Evolutionary conservation across 495 filamentous ascomycete genomes (phyloP).

Genomic region (Alectoria sarmentosa): DNA sequence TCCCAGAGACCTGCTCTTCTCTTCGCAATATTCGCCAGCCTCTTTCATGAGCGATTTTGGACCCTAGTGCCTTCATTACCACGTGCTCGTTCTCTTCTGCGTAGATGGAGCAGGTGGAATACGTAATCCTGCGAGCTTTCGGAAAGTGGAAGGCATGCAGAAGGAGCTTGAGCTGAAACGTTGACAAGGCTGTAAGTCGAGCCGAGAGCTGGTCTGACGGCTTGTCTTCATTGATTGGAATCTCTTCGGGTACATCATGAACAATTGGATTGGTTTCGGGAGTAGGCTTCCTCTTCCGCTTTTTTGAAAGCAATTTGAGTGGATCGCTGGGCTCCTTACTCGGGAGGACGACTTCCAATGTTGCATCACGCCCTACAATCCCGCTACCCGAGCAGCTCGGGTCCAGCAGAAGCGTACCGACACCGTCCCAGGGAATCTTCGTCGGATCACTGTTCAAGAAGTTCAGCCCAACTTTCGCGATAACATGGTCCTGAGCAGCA

Average conservation of each 20-base stretch:
- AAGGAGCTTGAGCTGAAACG: constrained; percentile 70
- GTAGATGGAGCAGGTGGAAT: constrained; percentile 89
- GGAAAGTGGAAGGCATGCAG: constrained; percentile 81
- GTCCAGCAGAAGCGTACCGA: constrained; percentile 75
- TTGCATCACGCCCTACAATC: constrained; percentile 80
- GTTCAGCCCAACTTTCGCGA: constrained; percentile 63
- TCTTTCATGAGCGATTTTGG: constrained; percentile 52
- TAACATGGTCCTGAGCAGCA: constrained; percentile 56
- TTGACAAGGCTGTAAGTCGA: constrained; percentile 63
- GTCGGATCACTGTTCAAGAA: constrained; percentile 68
- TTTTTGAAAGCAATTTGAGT: constrained; percentile 27
- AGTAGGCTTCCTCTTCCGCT: constrained; percentile 31
- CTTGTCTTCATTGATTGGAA: neutral
- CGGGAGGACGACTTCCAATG: constrained; percentile 27
- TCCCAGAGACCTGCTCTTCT: constrained; percentile 60
- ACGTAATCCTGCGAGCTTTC: constrained; percentile 67
- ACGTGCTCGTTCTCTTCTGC: constrained; percentile 83
- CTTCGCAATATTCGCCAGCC: constrained; percentile 73
- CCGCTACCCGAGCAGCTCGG: constrained; percentile 93
- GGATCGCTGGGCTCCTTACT: neutral
- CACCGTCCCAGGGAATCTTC: constrained; percentile 44
- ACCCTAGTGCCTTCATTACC: constrained; percentile 59
- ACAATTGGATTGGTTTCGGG: neutral
- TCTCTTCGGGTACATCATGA: constrained; percentile 7
- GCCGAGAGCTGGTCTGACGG: constrained; percentile 26